Evolutionary conservation across 2,329 filamentous ascomycete species (phyloP), one percentile per base, ranked within the genome.

Genomic region (Dothideomycetes sp.): DNA sequence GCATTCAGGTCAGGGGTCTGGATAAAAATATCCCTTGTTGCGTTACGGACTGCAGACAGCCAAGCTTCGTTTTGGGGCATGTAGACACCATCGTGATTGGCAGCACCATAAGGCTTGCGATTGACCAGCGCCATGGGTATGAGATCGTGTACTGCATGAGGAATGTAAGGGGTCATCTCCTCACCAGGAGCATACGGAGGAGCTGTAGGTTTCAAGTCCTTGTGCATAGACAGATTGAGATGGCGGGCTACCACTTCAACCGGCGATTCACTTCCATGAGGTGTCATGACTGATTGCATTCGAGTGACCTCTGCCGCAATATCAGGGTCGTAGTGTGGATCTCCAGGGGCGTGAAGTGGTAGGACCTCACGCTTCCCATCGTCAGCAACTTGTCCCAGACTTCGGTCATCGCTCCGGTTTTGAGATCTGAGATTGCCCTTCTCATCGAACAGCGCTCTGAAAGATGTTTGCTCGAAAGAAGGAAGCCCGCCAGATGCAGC

Each of bases 1-100:
- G 83, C 82, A 51, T 89, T 89, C 25, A 89, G 68, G 16, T 84
- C 81, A 0, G 84, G 84, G 0, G 81, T 80, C 56, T 88, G 82
- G 44, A 89, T 86, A 52, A 88, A 85, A n/a, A 88, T 71, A 19
- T 63, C 69, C 10, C 63, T 62, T 40, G 67, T 59, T 0, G 82
- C 82, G 49, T 86, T 73, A 1, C 76, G 69, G 6, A 88, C 68
- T 1, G 79, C 72, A 0, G 81, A 81, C 0, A 87, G 62, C 73
- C 80, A 88, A 0, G 78, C 80, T 35, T 78, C 80, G 51, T 89
- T 87, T 51, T 89, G 84, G 0, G 84, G 84, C 2, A 77, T 79
- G 34, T 71, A 65, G 2, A 78, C 63, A 13, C 71, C 76, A 13
- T 67, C 64, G 42, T 80, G 74, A 49, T 75, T 81, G 1, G 76